phyloP scores from a whole-genome alignment of 768 basidiomycete genomes.

The Calvatia gigantea region DNA sequence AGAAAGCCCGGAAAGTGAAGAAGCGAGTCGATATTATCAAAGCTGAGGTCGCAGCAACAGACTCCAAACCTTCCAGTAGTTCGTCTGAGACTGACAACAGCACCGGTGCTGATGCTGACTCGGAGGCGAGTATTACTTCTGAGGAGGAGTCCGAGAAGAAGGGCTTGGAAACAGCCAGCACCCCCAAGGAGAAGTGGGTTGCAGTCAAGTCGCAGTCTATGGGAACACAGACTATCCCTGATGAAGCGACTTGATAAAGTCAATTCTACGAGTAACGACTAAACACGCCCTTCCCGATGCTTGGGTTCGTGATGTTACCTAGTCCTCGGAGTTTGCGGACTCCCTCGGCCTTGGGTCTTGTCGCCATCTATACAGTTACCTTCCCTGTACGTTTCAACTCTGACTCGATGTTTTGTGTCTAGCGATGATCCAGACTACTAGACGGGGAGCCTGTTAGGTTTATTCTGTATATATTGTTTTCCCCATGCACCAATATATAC shows the following conservation, averaged over 20 bases:
- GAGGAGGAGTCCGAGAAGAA: constrained; percentile 63
- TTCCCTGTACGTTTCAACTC: constrained; percentile 9
- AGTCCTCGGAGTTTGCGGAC: background rate
- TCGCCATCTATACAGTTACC: background rate
- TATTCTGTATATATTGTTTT: constrained; percentile 3
- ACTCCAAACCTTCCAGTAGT: constrained; percentile 28
- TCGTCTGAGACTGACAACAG: constrained; percentile 59
- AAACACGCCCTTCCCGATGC: background rate
- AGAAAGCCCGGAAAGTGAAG: constrained; percentile 23
- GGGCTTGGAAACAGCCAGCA: constrained; percentile 27
- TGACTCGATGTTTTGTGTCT: constrained; percentile 9
- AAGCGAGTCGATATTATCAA: constrained; percentile 43
- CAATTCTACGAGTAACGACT: background rate
- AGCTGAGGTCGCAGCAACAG: constrained; percentile 34
- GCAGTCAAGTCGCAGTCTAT: constrained; percentile 55
- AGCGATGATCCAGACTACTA: constrained; percentile 13
- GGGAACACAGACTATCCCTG: constrained; percentile 4
- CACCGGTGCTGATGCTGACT: constrained; percentile 67
- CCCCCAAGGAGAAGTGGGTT: constrained; percentile 71
- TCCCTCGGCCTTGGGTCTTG: background rate
- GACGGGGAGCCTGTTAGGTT: constrained; percentile 5
- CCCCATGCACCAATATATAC: constrained; percentile 8
- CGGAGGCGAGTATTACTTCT: constrained; percentile 72
- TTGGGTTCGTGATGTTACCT: background rate
- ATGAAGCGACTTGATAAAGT: constrained; percentile 4